Evolutionary conservation across 495 filamentous ascomycete genomes (phyloP), one percentile per base, ranked within the genome.

Genomic region (Tuber microsphaerosporum): DNA sequence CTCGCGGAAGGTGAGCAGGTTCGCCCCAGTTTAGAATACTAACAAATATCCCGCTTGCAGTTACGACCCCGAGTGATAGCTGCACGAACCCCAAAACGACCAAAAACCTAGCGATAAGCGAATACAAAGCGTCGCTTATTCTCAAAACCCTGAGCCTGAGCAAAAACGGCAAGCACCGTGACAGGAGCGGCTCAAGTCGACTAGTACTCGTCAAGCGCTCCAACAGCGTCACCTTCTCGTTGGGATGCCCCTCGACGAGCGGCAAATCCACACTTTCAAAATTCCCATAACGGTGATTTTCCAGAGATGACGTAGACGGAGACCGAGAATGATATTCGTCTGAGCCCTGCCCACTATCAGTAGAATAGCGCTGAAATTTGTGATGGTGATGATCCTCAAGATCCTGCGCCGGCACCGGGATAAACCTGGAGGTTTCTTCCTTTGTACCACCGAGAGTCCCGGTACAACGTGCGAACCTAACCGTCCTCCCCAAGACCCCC

Each of bases 341-440:
- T 0, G 92, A 94, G 22, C 93, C 93, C 77, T 97, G 94, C 3
- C 93, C 94, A 75, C 94, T 97, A 83, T 97, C 95, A 71, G 91
- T 86, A 8, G 93, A 97, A 84, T 88, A 92, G 56, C 93, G 89
- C 26, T 34, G 56, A 34, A 34, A 65, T 34, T 26, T 31, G 34
- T 34, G 56, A 14, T 65, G 56, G 34, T 84, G 84, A 74, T 87
- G 83, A 48, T 84, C 81, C 22, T 83, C 82, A 10, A 85, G 83
- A 72, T 87, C 89, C 73, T 90, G 88, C 0, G 87, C 89, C 8
- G 92, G 89, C 20, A 94, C 87, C 8, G 90, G 91, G 48, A 94
- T 87, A 82, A 93, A 91, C 16, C 86, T 83, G 71, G 86, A 83
- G 73, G 82, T 82, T 77, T 87, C 85, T 73, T 85, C 83, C 76